Percentiles rank a stretch among this genome's conserved stretches.
Evolutionary conservation across 495 filamentous ascomycete genomes (phyloP).

Genomic region (Oleoguttula mirabilis): DNA sequence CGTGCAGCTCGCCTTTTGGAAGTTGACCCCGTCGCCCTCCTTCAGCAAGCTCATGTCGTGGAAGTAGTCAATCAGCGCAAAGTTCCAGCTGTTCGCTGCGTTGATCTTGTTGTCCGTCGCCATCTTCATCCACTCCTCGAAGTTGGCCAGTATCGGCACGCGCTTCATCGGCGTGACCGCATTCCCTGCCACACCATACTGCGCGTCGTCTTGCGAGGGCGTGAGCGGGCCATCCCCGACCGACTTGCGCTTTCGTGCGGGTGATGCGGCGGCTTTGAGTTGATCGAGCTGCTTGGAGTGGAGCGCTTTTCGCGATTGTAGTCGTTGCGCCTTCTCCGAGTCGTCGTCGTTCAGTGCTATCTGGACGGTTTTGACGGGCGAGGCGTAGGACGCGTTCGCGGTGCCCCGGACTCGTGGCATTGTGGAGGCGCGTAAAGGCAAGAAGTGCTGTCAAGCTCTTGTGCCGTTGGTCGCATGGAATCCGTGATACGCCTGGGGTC

Average conservation of each 20-base stretch:
- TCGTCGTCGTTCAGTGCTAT: conserved; percentile 95
- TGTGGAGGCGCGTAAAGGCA: neutral
- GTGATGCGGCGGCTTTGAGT: conserved; percentile 81
- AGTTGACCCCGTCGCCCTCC: conserved; percentile 95
- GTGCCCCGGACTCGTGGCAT: conserved; percentile 25
- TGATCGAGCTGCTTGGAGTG: conserved; percentile 88
- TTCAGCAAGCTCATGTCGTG: conserved; percentile 97
- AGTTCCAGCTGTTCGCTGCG: conserved; percentile 97
- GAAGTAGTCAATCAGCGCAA: conserved; percentile 98
- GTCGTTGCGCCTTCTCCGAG: conserved; percentile 76
- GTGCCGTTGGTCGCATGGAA: too few relatives aligned
- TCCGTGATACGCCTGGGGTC: too few relatives aligned
- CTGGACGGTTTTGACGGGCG: conserved; percentile 23
- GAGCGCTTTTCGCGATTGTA: conserved; percentile 75
- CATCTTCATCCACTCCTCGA: conserved; percentile 99
- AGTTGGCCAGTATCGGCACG: conserved; percentile 89
- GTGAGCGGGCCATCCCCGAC: conserved; percentile 53
- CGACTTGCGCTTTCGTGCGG: conserved; percentile 59
- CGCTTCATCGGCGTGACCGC: conserved; percentile 93
- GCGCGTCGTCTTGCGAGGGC: conserved; percentile 49
- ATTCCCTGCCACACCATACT: conserved; percentile 43
- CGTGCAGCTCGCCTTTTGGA: conserved; percentile 96
- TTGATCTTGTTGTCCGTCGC: conserved; percentile 99
- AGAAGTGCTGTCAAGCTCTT: too few relatives aligned
- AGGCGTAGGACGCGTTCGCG: conserved; percentile 10